A percentile compares a stretch with the other conserved stretches of the same genome.
These are phyloP conservation scores for Penicillium parvum DNA, from an alignment of 495 filamentous ascomycete species.

Conservation along the genomic window DNA sequence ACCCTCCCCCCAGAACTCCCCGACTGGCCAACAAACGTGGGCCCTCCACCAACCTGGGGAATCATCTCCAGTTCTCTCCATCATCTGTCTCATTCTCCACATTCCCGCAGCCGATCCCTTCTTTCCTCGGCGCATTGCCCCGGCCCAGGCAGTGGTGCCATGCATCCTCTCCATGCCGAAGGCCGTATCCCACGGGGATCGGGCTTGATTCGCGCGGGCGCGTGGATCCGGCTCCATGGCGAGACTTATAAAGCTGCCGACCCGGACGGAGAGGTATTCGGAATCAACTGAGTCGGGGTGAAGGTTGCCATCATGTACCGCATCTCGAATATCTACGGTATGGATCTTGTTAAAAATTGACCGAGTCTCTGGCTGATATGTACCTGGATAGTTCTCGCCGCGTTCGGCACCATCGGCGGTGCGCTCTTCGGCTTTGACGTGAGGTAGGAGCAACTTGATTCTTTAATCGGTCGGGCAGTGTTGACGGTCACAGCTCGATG, in stretches of 20 bases:
- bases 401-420: constrained; percentile 49
- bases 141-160: constrained; percentile 8
- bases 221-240: neutral
- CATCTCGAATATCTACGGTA: constrained; percentile 46
- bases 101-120: constrained; percentile 20
- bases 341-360: neutral
- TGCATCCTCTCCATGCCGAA: neutral
- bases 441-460: constrained; percentile 22
- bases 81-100: constrained; percentile 19
- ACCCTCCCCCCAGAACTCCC: constrained; percentile 2
- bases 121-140: constrained; percentile 5
- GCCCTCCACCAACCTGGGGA: too few species aligned
- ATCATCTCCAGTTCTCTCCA: constrained; percentile 18
- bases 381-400: constrained; percentile 41
- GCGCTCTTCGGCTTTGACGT: constrained; percentile 45
- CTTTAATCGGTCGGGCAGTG: neutral
- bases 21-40: too few species aligned
- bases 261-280: neutral
- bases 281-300: neutral
- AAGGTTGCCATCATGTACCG: constrained; percentile 31
- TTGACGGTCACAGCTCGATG: constrained; percentile 48
- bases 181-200: constrained; percentile 1
- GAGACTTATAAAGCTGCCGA: constrained; percentile 11
- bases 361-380: neutral
- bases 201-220: neutral